Percentiles rank a stretch among this genome's conserved stretches.
Conservation (phyloP, 2,329 filamentous ascomycete genomes). For the Apiospora marii region DNA sequence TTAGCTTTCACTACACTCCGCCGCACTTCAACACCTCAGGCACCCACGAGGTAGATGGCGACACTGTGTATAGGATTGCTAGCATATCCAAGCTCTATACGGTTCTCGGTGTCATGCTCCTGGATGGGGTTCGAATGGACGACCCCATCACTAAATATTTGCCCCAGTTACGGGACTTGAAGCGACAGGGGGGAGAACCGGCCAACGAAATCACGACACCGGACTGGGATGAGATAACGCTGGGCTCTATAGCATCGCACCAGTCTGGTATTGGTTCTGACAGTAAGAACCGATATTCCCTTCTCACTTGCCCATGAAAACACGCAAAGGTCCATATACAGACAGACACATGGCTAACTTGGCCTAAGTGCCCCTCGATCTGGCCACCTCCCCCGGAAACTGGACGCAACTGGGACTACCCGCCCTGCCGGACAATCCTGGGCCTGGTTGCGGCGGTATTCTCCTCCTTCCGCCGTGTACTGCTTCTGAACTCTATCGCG, state of each 20-base stretch:
- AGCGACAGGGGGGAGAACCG: slow-evolving; percentile 12
- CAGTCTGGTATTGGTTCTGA: slow-evolving; percentile 41
- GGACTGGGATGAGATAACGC: slow-evolving; percentile 37
- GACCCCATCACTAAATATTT: slow-evolving; percentile 33
- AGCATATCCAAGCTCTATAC: slow-evolving; percentile 44
- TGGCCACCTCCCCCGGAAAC: neutral
- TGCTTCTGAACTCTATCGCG: slow-evolving; percentile 9
- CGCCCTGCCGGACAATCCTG: neutral
- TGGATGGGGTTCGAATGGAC: slow-evolving; percentile 41
- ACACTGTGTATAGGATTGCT: slow-evolving; percentile 42
- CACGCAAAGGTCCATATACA: neutral
- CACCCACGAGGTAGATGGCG: slow-evolving; percentile 34
- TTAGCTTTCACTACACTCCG: slow-evolving; percentile 41
- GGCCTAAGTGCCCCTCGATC: neutral
- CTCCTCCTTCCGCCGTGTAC: neutral
- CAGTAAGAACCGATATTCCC: slow-evolving; percentile 33
- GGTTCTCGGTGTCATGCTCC: slow-evolving; percentile 39
- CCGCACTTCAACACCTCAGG: slow-evolving; percentile 26
- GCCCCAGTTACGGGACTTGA: slow-evolving; percentile 36
- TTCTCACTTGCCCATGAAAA: neutral
- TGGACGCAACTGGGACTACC: neutral
- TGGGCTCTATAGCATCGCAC: slow-evolving; percentile 42
- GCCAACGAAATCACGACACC: slow-evolving; percentile 35
- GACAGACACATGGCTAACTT: neutral
- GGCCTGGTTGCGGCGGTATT: slow-evolving; percentile 1